phyloP scores from a whole-genome alignment of 1,139 yeast genomes.

The Yamadazyma taylorii region DNA sequence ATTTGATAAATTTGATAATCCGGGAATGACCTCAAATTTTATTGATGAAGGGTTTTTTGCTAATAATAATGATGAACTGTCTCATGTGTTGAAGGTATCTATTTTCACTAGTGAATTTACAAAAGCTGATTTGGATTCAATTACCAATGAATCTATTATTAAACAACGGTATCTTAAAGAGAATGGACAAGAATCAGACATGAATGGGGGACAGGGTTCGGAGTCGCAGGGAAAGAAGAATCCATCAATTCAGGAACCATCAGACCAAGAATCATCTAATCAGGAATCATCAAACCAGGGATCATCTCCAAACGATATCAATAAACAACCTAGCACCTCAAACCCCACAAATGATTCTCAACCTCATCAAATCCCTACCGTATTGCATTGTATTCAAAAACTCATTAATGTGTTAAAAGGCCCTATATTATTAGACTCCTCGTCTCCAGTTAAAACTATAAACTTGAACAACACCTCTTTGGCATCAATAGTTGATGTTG shows the following conservation, averaged over 20 bases:
- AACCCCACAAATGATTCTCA: too few species aligned
- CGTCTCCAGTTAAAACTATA: conserved; percentile 52
- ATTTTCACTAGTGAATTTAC: conserved; percentile 34
- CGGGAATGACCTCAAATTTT: conserved; percentile 10
- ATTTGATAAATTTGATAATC: conserved; percentile 12
- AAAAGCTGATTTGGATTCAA: conserved; percentile 15
- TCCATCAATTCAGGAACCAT: too few species aligned
- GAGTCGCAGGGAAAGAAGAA: conserved; percentile 27
- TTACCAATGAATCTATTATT: conserved; percentile 28
- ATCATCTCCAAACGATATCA: too few species aligned
- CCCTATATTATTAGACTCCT: conserved; percentile 48
- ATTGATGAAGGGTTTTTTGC: conserved; percentile 38
- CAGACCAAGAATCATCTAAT: too few species aligned
- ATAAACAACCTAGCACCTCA: too few species aligned
- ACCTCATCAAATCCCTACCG: conserved; percentile 51
- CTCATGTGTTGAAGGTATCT: conserved; percentile 35
- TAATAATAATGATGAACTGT: conserved; percentile 9
- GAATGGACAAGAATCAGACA: too few species aligned
- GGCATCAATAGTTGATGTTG: conserved; percentile 56
- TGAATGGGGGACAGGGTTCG: too few species aligned
- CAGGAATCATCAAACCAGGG: too few species aligned
- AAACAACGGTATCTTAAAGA: conserved; percentile 29
- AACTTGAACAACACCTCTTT: conserved; percentile 48
- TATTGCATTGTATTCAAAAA: conserved; percentile 55
- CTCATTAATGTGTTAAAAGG: conserved; percentile 61